Evolutionary conservation across 495 filamentous ascomycete genomes (phyloP).

Genomic region (Chlorociboria aeruginascens): DNA sequence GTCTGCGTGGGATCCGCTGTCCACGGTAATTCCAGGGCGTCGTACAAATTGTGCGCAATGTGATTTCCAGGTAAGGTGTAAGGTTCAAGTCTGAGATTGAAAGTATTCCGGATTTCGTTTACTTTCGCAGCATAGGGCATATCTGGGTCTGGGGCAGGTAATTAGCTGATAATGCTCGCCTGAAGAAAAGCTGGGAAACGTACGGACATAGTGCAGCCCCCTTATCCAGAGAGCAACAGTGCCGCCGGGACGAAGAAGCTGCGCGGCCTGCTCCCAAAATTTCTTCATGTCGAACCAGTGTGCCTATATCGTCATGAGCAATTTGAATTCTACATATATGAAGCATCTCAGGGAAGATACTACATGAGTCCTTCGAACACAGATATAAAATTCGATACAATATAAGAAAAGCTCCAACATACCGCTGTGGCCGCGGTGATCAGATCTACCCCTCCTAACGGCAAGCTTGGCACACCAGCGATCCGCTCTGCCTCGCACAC

Average conservation of each 20-base stretch:
- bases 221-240: slow-evolving; percentile 41
- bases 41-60: slow-evolving; percentile 25
- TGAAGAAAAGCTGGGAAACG: neutral
- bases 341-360: neutral
- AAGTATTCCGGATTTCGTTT: slow-evolving; percentile 21
- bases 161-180: neutral
- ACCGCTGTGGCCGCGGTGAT: slow-evolving; percentile 37
- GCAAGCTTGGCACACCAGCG: neutral
- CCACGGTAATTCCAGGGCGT: neutral
- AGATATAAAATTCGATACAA: neutral
- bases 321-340: neutral
- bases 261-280: slow-evolving; percentile 47
- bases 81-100: slow-evolving; percentile 21
- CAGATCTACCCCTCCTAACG: slow-evolving; percentile 33
- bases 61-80: slow-evolving; percentile 28
- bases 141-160: slow-evolving; percentile 17
- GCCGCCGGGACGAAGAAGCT: slow-evolving; percentile 39
- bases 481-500: slow-evolving; percentile 32
- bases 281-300: slow-evolving; percentile 50
- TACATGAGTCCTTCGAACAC: neutral
- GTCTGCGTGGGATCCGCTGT: neutral
- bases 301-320: slow-evolving; percentile 19
- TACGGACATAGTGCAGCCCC: neutral
- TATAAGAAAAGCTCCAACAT: slow-evolving; percentile 24
- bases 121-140: slow-evolving; percentile 24